Evolutionary conservation across 2,329 filamentous ascomycete species (phyloP), one percentile per base, ranked within the genome.

Genomic region (Fusarium goolgardi): DNA sequence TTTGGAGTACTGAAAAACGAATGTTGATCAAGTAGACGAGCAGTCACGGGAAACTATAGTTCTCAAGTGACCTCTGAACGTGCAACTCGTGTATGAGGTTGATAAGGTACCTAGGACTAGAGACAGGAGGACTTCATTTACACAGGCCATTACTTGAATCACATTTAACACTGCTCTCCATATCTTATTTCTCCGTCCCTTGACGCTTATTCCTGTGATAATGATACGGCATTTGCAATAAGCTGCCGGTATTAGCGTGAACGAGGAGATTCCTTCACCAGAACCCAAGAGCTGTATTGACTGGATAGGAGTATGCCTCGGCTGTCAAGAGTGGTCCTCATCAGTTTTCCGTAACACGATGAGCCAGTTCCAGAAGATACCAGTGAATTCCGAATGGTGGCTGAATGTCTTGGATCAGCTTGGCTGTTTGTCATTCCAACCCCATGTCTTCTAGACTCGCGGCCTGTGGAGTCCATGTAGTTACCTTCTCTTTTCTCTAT

Each of bases 191-290:
- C 40, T 43, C 40, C 21, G 21, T 25, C 16, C 21, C 15, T 25
- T 25, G 4, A 43, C 21, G 5, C 2, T 8, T 4, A 23, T 23
- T 43, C 16, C 21, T 2, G 1, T 10, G 2, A 11, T 3, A 5
- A 25, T 25, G 18, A 25, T 43, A 8, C 12, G 18, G 6, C n/a
- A 39, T 20, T 20, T 3, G 10, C n/a, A 39, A 20, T 12, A 6
- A 20, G n/a, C n/a, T 20, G 6, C 10, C 11, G n/a, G n/a, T 20
- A 5, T 12, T 13, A n/a, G 35, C n/a, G 16, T 35, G 2, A 2
- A 10, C 16, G 7, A 35, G 16, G 32, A 18, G 8, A 35, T 35
- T n/a, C 16, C 32, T 35, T 35, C 16, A 35, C 8, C 32, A 9
- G 1, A n/a, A 9, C 18, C 8, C 16, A 35, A 35, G 32, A 35